These are phyloP conservation scores for Termitomyces heimii DNA, from an alignment of 768 basidiomycete genomes.

Conservation along the genomic window DNA sequence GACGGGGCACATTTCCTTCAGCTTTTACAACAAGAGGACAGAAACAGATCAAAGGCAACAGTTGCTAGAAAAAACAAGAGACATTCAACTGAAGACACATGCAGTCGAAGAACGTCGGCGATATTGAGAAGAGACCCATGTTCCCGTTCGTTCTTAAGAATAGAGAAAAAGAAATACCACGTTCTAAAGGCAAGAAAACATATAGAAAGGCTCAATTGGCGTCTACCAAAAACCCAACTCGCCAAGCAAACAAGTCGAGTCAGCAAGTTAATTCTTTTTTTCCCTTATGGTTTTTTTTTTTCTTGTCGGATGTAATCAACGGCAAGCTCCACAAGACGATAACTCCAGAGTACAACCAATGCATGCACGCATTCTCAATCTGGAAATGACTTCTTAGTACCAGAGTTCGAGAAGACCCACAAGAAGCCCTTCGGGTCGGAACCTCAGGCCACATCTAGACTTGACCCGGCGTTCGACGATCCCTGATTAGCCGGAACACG, in stretches of 20 bases:
- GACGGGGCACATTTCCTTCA: conserved; percentile 23
- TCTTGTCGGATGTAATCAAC: no score
- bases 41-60: conserved; percentile 59
- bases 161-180: conserved; percentile 1
- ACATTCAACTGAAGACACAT: conserved; percentile 32
- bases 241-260: neutral
- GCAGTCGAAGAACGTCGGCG: conserved; percentile 8
- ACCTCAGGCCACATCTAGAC: no score
- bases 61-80: conserved; percentile 42
- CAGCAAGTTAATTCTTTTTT: no score
- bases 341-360: neutral
- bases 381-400: neutral
- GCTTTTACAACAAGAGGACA: conserved; percentile 56
- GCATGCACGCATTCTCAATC: neutral
- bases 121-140: neutral
- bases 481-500: neutral
- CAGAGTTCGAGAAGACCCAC: neutral
- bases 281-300: no score
- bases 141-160: neutral
- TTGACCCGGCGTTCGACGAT: neutral
- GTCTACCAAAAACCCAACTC: neutral
- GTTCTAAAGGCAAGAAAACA: neutral
- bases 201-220: neutral
- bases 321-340: neutral
- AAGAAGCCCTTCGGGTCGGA: neutral